Conservation (phyloP, 2,329 filamentous ascomycete genomes). For the Xylariaceae sp. region DNA sequence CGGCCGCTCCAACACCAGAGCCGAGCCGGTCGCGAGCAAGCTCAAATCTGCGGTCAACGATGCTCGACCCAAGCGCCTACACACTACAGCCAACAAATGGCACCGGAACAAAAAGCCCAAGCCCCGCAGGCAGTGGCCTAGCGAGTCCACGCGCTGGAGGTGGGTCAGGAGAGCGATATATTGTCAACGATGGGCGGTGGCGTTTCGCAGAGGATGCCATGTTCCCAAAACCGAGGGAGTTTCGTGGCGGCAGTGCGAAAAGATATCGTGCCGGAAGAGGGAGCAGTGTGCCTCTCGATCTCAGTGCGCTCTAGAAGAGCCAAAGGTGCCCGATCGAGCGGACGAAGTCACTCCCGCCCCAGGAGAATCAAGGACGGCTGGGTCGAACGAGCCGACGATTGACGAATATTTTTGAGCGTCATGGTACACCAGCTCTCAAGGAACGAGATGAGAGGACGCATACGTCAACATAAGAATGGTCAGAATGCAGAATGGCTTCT, state of each 20-base stretch:
- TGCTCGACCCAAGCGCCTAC: constrained; percentile 73
- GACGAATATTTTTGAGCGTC: too few relatives aligned
- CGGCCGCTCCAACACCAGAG: constrained; percentile 31
- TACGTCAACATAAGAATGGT: too few relatives aligned
- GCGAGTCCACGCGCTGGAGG: constrained; percentile 25
- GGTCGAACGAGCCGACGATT: too few relatives aligned
- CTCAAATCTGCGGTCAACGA: constrained; percentile 52
- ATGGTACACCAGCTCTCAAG: not conserved
- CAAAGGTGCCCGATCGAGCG: not conserved
- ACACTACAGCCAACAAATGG: constrained; percentile 64
- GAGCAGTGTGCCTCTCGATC: constrained; percentile 87
- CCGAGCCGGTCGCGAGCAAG: constrained; percentile 37
- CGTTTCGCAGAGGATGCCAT: constrained; percentile 79
- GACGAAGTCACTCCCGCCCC: not conserved
- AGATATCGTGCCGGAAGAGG: constrained; percentile 87
- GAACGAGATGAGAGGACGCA: too few relatives aligned
- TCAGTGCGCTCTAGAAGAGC: constrained; percentile 52
- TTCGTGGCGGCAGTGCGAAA: constrained; percentile 62
- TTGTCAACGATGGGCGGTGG: constrained; percentile 77
- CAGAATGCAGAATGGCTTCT: too few relatives aligned
- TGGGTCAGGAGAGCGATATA: constrained; percentile 37
- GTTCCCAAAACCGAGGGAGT: constrained; percentile 81
- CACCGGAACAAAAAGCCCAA: constrained; percentile 42
- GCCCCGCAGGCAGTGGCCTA: constrained; percentile 36
- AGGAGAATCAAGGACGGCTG: not conserved